Evolutionary conservation across 2,329 filamentous ascomycete species (phyloP).

Genomic region (Zymoseptoria passerinii): DNA sequence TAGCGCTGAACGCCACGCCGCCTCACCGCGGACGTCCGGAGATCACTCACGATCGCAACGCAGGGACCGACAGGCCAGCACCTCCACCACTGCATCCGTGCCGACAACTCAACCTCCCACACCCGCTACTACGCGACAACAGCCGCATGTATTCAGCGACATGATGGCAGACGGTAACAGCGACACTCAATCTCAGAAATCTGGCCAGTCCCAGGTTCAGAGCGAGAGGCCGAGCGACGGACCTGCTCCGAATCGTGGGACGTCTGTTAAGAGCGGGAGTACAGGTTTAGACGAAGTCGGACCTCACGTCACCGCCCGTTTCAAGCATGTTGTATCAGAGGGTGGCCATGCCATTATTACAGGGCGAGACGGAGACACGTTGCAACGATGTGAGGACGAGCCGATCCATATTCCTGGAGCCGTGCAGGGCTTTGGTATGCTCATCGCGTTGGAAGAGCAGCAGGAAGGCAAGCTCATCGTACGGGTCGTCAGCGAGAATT

Average conservation of each 20-base stretch:
- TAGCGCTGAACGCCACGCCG: constrained; percentile 4
- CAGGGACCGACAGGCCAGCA: not conserved
- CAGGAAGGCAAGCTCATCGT: constrained; percentile 58
- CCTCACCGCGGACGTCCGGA: not conserved
- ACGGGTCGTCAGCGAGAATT: constrained; percentile 74
- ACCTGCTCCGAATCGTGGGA: constrained; percentile 20
- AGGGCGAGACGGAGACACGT: constrained; percentile 59
- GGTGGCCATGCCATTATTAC: constrained; percentile 78
- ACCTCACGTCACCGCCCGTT: constrained; percentile 60
- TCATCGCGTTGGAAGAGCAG: constrained; percentile 67
- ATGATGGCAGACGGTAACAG: constrained; percentile 17
- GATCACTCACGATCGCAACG: not conserved
- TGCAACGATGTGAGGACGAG: constrained; percentile 83
- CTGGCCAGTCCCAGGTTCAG: constrained; percentile 5
- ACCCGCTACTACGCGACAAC: not conserved
- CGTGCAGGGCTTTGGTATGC: constrained; percentile 68
- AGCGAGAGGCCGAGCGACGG: constrained; percentile 17
- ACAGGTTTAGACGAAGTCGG: constrained; percentile 36
- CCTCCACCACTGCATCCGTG: not conserved
- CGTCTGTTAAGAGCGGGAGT: constrained; percentile 29
- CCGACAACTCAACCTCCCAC: constrained; percentile 4
- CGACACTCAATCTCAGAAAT: not conserved
- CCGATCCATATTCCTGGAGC: constrained; percentile 82
- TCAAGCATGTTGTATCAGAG: constrained; percentile 67
- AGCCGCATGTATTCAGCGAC: constrained; percentile 13